Base-by-base conservation (phyloP, 2,329 filamentous ascomycete genomes). In the Bipolaris zeicola region DNA sequence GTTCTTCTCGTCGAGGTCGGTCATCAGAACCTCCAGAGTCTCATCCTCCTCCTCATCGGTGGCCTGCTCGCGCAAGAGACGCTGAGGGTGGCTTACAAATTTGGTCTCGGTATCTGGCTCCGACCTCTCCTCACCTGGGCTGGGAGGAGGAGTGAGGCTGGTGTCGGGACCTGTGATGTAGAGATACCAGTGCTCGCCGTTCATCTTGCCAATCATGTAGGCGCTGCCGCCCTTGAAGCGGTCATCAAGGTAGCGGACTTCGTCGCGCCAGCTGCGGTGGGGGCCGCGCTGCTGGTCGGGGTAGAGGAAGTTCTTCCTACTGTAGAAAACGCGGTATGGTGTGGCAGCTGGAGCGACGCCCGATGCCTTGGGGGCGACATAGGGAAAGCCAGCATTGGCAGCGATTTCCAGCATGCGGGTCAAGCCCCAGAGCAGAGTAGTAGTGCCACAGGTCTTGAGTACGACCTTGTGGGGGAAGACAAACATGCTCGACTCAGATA, bases 141-240 rank as follows among this genome's bases (percentile, higher is more conserved):
- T 96, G 28, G 87, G 83, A 54, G 94, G 93, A 5, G 93, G 92
- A 0, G 93, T 96, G 63, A 96, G 82, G 51, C 85, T 81, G 45
- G 86, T 88, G 74, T 89, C 88, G 16, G 95, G 94, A 49, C 91
- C 91, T 11, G 95, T 98, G 70, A 98, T 88, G 80, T 99, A 99
- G 53, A 99, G 82, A 76, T 98, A 98, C 95, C 95, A 99, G 71
- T 99, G 95, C 77, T 99, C 95, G 56, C 95, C 94, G 68, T 99
- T 99, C 94, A 98, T 98, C 81, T 97, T 98, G 72, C 95, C 95
- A 64, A 99, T 96, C 93, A 98, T 96, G 78, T 99, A 99, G 48
- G 95, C 95, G 77, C 94, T 98, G 52, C 95, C 95, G 54, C 91
- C 89, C 60, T 90, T 83, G 75, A 99, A 97, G 77, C 93, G 91